Base-by-base conservation (phyloP, 805 yeast species). In the Yarrowia yakushimensis region DNA sequence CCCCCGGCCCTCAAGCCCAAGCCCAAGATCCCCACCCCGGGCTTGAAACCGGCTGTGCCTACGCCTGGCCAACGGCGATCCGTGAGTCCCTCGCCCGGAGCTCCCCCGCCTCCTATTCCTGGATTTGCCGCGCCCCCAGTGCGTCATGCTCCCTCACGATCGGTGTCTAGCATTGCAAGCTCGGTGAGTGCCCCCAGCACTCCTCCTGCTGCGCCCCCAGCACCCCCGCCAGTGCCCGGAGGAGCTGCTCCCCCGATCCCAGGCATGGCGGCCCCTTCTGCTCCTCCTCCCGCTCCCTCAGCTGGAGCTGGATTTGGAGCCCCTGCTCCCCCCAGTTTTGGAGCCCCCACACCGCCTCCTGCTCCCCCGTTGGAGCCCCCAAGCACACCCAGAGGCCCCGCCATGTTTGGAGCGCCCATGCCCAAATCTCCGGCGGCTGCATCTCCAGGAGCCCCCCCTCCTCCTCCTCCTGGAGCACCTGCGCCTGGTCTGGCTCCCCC, bases 401-500 rank as follows among this genome's bases (percentile, higher is more conserved):
- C 52, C 55, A 48, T 48, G 55, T 63, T 63, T 23, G 65, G 66
- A 4, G 63, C 66, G 17, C 57, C 61, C n/a, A 23, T 50, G 36
- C 42, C 46, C 37, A 30, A 60, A n/a, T 34, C 59, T 7, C 57
- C 64, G 9, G 45, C 67, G 1, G 63, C 66, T 10, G 60, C 67
- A 22, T 64, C 50, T 2, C 64, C 63, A 1, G 61, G 55, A 20
- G 62, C 63, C 4, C 41, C 68, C n/a, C 66, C 68, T 6, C 67
- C 69, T 9, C 65, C 67, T 13, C 64, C 66, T 22, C 39, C 63
- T 3, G 62, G 27, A n/a, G 52, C 52, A 0, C 36, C 64, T 22
- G 46, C 63, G 0, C 43, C 65, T 34, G 45, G 63, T 15, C 18
- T 67, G 15, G 63, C 66, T 13, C 67, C 70, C 33, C 63, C 73